phyloP scores from a whole-genome alignment of 805 yeast species.

The Wickerhamiella occidentalis region DNA sequence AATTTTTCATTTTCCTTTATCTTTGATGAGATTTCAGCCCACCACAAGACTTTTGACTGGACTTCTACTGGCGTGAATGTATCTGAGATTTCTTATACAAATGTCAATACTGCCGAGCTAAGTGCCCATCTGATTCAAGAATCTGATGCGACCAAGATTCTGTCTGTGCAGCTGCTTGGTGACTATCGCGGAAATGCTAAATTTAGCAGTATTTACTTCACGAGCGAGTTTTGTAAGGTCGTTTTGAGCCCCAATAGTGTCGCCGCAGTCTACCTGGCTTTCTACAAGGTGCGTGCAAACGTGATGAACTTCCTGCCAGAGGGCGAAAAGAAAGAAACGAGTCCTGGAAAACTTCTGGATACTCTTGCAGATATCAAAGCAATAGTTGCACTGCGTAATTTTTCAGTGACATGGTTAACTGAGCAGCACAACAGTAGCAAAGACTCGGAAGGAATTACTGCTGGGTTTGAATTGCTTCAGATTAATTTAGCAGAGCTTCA shows the following conservation, averaged over 20 bases:
- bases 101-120: conserved; percentile 4
- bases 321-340: neutral
- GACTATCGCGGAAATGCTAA: conserved; percentile 1
- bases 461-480: conserved; percentile 66
- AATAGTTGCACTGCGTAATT: conserved; percentile 30
- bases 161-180: conserved; percentile 10
- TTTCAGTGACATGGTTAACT: conserved; percentile 64
- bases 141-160: neutral
- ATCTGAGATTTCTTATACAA: neutral
- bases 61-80: neutral
- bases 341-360: neutral
- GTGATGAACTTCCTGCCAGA: neutral
- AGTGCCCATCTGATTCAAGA: neutral
- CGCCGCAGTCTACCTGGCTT: conserved; percentile 9
- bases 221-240: conserved; percentile 10
- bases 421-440: conserved; percentile 13
- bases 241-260: conserved; percentile 9
- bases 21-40: neutral
- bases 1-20: conserved; percentile 1
- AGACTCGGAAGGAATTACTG: conserved; percentile 50
- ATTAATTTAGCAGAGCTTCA: conserved; percentile 47
- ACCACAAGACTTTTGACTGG: conserved; percentile 8
- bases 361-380: neutral
- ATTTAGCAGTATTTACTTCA: conserved; percentile 8
- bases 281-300: conserved; percentile 8